phyloP scores from a whole-genome alignment of 257 asterid genomes.

The Solanum gandarillasii region DNA sequence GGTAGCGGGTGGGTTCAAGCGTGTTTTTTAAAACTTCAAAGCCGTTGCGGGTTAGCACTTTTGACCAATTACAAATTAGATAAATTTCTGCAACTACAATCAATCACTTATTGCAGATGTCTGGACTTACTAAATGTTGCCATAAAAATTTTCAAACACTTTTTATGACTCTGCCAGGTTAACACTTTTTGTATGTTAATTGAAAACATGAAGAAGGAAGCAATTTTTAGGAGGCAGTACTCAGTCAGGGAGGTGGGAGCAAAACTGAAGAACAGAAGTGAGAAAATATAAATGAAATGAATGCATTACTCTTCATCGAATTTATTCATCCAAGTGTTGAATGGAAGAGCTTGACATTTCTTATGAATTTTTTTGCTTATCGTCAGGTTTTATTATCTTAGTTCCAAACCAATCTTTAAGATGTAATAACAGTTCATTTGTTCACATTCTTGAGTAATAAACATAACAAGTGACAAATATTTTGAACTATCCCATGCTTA shows the following conservation, averaged over 20 bases:
- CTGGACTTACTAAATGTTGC: not conserved
- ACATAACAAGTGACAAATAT: not conserved
- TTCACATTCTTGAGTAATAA: not conserved
- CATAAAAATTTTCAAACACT: slow-evolving; percentile 5
- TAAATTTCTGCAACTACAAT: not conserved
- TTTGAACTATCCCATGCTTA: not conserved
- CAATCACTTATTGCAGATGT: not conserved
- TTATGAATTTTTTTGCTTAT: not conserved
- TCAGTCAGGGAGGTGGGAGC: not conserved
- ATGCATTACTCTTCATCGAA: slow-evolving; percentile 2
- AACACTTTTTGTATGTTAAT: not conserved
- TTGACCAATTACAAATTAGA: not conserved
- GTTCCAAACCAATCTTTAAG: not conserved
- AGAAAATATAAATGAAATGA: slow-evolving; percentile 4
- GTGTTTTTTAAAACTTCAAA: not conserved
- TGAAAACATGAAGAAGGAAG: slow-evolving; percentile 3
- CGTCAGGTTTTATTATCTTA: not conserved
- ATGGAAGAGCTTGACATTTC: not conserved
- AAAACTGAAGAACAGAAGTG: not conserved
- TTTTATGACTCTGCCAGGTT: slow-evolving; percentile 1
- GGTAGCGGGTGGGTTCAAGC: not conserved
- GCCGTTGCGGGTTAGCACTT: not conserved
- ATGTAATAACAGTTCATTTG: not conserved
- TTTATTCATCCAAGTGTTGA: not conserved
- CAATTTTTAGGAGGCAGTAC: not conserved